These are phyloP conservation scores for Babesia gibsoni DNA, from an alignment of 169 alveolate genomes.

Conservation along the genomic window DNA sequence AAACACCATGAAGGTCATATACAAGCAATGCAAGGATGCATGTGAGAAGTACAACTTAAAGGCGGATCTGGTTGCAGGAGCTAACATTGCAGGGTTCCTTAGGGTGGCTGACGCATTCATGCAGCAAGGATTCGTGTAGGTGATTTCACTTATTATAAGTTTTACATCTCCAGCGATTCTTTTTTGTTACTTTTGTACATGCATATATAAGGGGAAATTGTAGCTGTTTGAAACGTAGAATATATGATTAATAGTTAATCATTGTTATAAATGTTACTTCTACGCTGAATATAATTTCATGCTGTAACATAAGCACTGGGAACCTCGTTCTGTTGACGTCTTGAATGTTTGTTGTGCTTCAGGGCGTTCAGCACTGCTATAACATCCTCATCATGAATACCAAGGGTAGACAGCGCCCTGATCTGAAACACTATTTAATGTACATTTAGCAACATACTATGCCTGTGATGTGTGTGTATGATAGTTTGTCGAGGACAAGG, in stretches of 20 bases:
- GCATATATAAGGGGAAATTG: not conserved
- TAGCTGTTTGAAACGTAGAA: not conserved
- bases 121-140: slow-evolving; percentile 75
- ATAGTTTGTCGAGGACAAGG: slow-evolving; percentile 16
- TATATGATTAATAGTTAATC: not conserved
- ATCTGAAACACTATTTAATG: not conserved
- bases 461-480: slow-evolving; percentile 44
- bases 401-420: slow-evolving; percentile 32
- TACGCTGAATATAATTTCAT: not conserved
- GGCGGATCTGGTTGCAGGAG: slow-evolving; percentile 80
- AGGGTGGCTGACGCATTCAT: slow-evolving; percentile 81
- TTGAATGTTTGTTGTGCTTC: slow-evolving; percentile 34
- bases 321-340: not conserved
- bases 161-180: no score
- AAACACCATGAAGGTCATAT: slow-evolving; percentile 74
- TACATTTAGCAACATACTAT: slow-evolving; percentile 7
- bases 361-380: slow-evolving; percentile 35
- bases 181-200: no score
- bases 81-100: slow-evolving; percentile 83
- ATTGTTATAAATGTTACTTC: not conserved
- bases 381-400: slow-evolving; percentile 45
- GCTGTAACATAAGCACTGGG: not conserved
- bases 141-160: no score
- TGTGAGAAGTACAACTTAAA: slow-evolving; percentile 68
- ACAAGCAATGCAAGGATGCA: slow-evolving; percentile 63